Percentiles rank a stretch among this genome's conserved stretches.
These are phyloP conservation scores for Pseudocercospora ulei DNA, from an alignment of 2,329 filamentous ascomycete species.

Conservation along the genomic window DNA sequence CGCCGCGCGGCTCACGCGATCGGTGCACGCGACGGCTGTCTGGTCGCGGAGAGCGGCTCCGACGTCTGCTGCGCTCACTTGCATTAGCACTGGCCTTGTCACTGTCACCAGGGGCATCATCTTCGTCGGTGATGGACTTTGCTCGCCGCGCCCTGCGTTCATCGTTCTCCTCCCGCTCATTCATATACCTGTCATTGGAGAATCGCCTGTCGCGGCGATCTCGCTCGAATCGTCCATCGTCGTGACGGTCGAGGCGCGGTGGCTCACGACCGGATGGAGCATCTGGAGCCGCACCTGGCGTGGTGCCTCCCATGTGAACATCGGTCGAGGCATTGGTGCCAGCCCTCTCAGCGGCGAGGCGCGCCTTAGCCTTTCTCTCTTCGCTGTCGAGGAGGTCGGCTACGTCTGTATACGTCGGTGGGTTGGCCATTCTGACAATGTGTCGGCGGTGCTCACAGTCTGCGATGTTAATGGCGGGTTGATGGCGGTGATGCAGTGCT, in stretches of 20 bases:
- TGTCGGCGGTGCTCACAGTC: conserved; percentile 20
- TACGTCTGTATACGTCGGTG: conserved; percentile 21
- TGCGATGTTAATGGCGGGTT: conserved; percentile 4
- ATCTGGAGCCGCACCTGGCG: conserved; percentile 7
- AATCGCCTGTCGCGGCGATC: conserved; percentile 13
- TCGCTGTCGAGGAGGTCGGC: conserved; percentile 30
- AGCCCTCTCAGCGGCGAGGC: conserved; percentile 16
- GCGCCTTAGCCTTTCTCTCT: conserved; percentile 24
- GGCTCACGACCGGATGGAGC: conserved; percentile 14
- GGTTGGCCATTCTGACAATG: conserved; percentile 13
- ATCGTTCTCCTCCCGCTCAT: conserved; percentile 33
- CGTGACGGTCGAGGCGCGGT: conserved; percentile 15
- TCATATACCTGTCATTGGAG: conserved; percentile 26
- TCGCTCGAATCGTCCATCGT: conserved; percentile 3
- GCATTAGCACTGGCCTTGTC: conserved; percentile 36
- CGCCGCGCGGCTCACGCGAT: conserved; percentile 26
- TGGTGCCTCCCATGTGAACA: conserved; percentile 10
- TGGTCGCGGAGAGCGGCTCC: conserved; percentile 23
- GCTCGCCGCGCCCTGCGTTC: conserved; percentile 32
- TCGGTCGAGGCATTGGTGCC: conserved; percentile 18
- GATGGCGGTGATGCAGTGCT: background rate
- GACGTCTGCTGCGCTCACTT: conserved; percentile 31
- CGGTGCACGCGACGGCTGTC: conserved; percentile 23
- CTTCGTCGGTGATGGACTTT: conserved; percentile 24
- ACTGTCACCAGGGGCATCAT: conserved; percentile 34